Evolutionary conservation across 2,329 filamentous ascomycete species (phyloP).

Genomic region (Paraphaeosphaeria minitans): DNA sequence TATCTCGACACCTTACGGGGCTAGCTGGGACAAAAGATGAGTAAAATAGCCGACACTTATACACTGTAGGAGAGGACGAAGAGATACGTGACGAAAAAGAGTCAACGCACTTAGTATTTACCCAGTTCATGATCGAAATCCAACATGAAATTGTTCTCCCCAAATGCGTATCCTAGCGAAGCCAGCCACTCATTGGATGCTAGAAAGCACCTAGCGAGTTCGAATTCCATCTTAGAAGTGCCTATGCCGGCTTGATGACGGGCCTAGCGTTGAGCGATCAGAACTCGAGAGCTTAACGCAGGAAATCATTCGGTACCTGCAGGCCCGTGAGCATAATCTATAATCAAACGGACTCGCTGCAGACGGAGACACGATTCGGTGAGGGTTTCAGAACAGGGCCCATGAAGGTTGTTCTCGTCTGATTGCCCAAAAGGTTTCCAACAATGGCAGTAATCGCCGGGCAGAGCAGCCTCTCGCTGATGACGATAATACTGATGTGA

Average conservation of each 20-base stretch:
- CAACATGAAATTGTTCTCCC: neutral
- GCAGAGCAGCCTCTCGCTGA: neutral
- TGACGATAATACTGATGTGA: too few species aligned
- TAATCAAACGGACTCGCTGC: neutral
- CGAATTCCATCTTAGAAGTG: conserved; percentile 2
- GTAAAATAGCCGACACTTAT: too few species aligned
- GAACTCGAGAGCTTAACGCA: neutral
- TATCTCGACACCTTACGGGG: too few species aligned
- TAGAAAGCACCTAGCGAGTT: neutral
- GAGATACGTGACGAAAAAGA: neutral
- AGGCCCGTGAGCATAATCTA: neutral
- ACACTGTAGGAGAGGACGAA: neutral
- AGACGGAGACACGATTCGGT: neutral
- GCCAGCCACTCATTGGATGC: neutral
- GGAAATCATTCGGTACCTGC: neutral
- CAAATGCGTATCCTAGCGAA: neutral
- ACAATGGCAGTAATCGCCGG: neutral
- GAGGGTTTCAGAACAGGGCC: neutral
- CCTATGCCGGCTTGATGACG: conserved; percentile 7
- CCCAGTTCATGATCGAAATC: neutral
- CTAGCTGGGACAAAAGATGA: too few species aligned
- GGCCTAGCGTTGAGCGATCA: neutral
- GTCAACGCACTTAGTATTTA: neutral
- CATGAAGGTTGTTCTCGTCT: too few species aligned
- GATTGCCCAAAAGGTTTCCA: neutral